These are phyloP conservation scores for Marchantia polymorpha DNA, from an alignment of 225 moss, liverwort and hornwort genomes.

Conservation along the genomic window DNA sequence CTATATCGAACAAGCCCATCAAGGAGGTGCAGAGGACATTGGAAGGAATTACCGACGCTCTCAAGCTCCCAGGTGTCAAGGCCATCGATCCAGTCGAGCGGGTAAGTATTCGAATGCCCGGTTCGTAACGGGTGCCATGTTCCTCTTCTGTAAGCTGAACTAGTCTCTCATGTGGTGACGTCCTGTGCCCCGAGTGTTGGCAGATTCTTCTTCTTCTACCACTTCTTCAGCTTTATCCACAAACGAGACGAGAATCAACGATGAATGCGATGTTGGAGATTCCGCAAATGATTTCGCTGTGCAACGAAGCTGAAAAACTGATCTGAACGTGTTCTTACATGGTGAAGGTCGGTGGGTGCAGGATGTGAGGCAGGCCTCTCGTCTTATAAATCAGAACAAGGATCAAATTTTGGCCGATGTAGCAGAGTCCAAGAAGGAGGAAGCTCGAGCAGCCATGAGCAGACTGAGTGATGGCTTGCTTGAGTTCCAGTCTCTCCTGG, in stretches of 20 bases:
- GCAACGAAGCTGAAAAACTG: not conserved
- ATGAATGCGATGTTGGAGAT: no score
- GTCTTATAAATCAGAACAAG: slow-evolving; percentile 75
- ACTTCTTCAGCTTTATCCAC: no score
- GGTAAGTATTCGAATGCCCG: slow-evolving; percentile 38
- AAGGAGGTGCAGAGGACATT: slow-evolving; percentile 83
- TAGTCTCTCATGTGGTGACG: no score
- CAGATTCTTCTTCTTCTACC: no score
- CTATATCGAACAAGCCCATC: slow-evolving; percentile 78
- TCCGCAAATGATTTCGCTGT: no score
- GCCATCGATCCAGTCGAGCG: slow-evolving; percentile 78
- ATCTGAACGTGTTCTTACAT: slow-evolving; percentile 17
- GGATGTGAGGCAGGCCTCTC: slow-evolving; percentile 73
- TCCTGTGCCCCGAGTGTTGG: no score
- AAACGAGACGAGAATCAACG: no score
- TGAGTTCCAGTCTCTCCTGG: slow-evolving; percentile 65
- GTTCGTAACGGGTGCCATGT: no score
- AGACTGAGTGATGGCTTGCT: slow-evolving; percentile 63
- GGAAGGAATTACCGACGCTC: slow-evolving; percentile 73
- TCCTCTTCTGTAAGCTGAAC: no score
- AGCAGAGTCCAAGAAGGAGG: slow-evolving; percentile 53
- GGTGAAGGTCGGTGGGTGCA: slow-evolving; percentile 33
- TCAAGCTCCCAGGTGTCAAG: slow-evolving; percentile 82
- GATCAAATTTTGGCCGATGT: slow-evolving; percentile 64
- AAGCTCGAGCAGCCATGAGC: slow-evolving; percentile 53